Base-by-base conservation (phyloP, 164 flowering plant species). In the Berberis thunbergii region DNA sequence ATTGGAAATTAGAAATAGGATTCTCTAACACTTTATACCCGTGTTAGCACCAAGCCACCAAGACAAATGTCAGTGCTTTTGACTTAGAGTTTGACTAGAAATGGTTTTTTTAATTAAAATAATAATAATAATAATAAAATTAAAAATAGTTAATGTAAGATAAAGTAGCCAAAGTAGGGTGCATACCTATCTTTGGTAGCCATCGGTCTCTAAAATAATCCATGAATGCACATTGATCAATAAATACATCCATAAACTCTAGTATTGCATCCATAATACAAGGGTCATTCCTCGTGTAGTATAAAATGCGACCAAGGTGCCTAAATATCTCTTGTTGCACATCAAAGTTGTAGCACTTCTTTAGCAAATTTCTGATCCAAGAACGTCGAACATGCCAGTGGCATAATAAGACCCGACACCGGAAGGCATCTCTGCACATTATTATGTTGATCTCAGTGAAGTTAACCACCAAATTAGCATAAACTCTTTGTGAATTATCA, bases 301-400 rank as follows among this genome's bases (percentile, higher is more conserved):
- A 78, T 69, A 81, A 65, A 64, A 83, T 70, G 59, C 62, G 69
- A 48, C 83, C 83, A 12, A 81, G 69, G 45, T 75, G 70, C 74
- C 75, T 83, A 66, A 78, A 72, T 77, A 81, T 79, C 70, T 83
- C 85, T 57, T 71, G 72, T 65, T 76, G 85, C 60, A 81, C 72
- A 40, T 79, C 82, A 62, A 76, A 70, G 72, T 76, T 79, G 71
- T 70, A 50, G 64, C 85, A 78, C 46, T 68, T 76, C 70, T 79
- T 83, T 40, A 81, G 45, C 57, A 83, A 66, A 66, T 57, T 76
- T 65, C 70, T 81, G 7, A 78, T 70, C 85, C 83, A 83, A 63
- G 78, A 38, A 38, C 77, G 78, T n/a, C 85, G 85, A 64, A 81
- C 73, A 67, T 63, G 79, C 87, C 87, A 83, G 45, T 75, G 72